phyloP scores from a whole-genome alignment of 2,329 filamentous ascomycete genomes.

The Trichophyton schoenleinii region DNA sequence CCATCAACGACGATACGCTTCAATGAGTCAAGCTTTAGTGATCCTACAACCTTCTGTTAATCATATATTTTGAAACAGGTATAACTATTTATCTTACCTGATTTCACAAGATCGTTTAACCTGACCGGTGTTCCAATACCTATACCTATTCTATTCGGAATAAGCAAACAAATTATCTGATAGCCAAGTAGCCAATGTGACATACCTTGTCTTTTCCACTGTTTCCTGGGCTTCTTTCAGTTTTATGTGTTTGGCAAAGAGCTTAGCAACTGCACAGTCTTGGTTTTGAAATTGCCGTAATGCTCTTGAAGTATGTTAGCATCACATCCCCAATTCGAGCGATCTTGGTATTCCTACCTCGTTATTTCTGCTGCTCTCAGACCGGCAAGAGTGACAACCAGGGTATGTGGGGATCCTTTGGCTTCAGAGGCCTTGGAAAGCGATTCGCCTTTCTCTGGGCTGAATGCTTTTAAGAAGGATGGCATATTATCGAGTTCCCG shows the following conservation, averaged over 20 bases:
- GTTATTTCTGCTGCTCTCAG: slow-evolving; percentile 76
- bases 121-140: slow-evolving; percentile 82
- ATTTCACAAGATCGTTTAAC: slow-evolving; percentile 67
- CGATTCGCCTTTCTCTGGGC: slow-evolving; percentile 42
- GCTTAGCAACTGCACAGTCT: slow-evolving; percentile 66
- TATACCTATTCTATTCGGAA: slow-evolving; percentile 55
- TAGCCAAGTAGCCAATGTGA: slow-evolving; percentile 8
- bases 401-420: slow-evolving; percentile 66
- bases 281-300: slow-evolving; percentile 70
- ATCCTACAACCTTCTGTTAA: slow-evolving; percentile 36
- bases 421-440: slow-evolving; percentile 55
- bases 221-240: slow-evolving; percentile 71
- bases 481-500: slow-evolving; percentile 63
- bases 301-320: slow-evolving; percentile 36
- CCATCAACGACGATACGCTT: slow-evolving; percentile 78
- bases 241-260: slow-evolving; percentile 99
- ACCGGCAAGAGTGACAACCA: slow-evolving; percentile 76
- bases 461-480: slow-evolving; percentile 56
- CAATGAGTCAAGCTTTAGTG: slow-evolving; percentile 57
- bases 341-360: slow-evolving; percentile 38
- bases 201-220: slow-evolving; percentile 49
- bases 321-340: slow-evolving; percentile 6
- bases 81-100: slow-evolving; percentile 44
- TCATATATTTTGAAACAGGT: neutral
- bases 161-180: neutral